Conservation (phyloP, 2,329 filamentous ascomycete species). For the Neopestalotiopsis sp. region DNA sequence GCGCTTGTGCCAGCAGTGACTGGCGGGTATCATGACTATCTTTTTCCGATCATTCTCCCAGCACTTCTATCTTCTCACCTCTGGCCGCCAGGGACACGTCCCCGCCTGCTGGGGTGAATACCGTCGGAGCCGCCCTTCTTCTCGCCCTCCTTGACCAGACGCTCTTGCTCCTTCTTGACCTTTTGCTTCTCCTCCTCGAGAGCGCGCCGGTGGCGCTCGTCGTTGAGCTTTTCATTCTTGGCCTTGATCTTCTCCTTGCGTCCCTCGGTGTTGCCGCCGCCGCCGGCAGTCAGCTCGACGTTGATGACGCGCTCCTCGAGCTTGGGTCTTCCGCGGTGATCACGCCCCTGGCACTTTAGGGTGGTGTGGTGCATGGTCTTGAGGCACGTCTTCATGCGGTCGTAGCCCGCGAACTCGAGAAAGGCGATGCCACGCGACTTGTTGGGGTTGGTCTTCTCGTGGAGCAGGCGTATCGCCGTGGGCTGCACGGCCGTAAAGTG, state of each 20-base stretch:
- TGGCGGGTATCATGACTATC: neutral
- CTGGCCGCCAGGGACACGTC: conserved; percentile 26
- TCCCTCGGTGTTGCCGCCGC: conserved; percentile 77
- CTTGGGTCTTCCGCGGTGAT: conserved; percentile 42
- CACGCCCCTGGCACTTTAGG: conserved; percentile 55
- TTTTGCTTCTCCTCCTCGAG: conserved; percentile 48
- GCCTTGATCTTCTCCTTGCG: conserved; percentile 78
- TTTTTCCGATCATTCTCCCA: too few species aligned
- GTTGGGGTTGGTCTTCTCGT: conserved; percentile 64
- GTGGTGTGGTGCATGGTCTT: conserved; percentile 87
- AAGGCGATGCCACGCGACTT: conserved; percentile 82
- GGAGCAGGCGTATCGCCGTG: conserved; percentile 73
- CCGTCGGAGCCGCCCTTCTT: conserved; percentile 37
- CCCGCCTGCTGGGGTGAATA: conserved; percentile 59
- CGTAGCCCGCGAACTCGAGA: conserved; percentile 85
- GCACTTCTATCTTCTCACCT: neutral
- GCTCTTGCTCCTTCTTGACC: conserved; percentile 38
- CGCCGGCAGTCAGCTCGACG: conserved; percentile 90
- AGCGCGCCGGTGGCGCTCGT: conserved; percentile 58
- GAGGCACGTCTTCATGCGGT: conserved; percentile 91
- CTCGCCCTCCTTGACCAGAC: conserved; percentile 31
- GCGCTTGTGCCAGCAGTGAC: neutral
- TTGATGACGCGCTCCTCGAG: conserved; percentile 77
- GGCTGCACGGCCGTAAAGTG: conserved; percentile 83
- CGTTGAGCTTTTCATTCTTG: conserved; percentile 87